Evolutionary conservation across 306 rosid genomes (phyloP), one percentile per base, ranked within the genome.

Genomic region (Gastrolobium bilobum): DNA sequence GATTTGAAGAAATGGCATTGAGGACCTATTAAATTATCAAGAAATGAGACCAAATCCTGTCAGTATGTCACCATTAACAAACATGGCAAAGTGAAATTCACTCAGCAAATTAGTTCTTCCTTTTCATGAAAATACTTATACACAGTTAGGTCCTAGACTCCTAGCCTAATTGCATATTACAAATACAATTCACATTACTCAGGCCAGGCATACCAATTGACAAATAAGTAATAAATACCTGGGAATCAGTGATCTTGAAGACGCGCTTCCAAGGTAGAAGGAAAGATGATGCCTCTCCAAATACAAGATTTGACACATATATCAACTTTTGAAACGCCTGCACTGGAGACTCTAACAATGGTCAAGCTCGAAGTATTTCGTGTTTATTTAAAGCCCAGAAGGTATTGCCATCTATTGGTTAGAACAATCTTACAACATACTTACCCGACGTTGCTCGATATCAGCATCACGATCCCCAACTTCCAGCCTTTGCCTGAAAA

Each of bases 251-350:
- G 82, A 89, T 84, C 83, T 84, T 93, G 82, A 95, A 93, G 51
- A 95, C 91, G 74, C 98, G 99, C 85, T 93, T 96, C 99, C 99
- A 96, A 80, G 99, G 98, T 68, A 96, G 84, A 71, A 96, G 99
- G 86, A 96, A 96, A 70, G 96, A 78, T 8, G 99, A 90, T 15
- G 99, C 99, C n/a, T 96, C 97, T 42, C 98, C 97, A 76, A 96
- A 96, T 76, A 93, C 97, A 79, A 91, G 90, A 75, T 94, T 93
- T 7, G 99, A 96, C 71, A 96, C 94, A 82, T 93, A 96, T 63
- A 96, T 90, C 90, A 96, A 84, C 92, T 96, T 96, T 88, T 96
- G 98, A 85, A 96, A 96, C 29, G 97, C 99, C 99, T 96, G 99
- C 98, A 91, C 99, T 93, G 94, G 89, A 89, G 92, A 88, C 68